A percentile compares a stretch with the other conserved stretches of the same genome.
Evolutionary conservation across 2,329 filamentous ascomycete species (phyloP).

Genomic region (Coniochaeta prunicola): DNA sequence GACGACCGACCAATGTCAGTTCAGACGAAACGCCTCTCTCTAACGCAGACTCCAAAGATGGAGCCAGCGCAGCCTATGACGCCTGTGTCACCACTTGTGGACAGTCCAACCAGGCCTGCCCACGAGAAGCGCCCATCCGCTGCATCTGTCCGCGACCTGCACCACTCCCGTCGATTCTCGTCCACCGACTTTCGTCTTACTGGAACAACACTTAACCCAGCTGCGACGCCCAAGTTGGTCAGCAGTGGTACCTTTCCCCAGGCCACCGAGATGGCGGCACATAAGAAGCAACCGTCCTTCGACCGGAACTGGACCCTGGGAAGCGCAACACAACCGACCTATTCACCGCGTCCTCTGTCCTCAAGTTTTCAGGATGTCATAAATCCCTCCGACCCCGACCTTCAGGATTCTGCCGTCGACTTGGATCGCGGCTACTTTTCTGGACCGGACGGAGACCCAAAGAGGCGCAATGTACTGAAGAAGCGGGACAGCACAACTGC

Average conservation of each 20-base stretch:
- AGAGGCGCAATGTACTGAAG: constrained; percentile 70
- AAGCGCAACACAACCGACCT: constrained; percentile 31
- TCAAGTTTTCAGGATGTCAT: constrained; percentile 40
- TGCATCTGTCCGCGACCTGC: constrained; percentile 72
- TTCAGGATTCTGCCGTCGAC: constrained; percentile 48
- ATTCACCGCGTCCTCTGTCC: constrained; percentile 38
- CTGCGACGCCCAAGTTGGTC: constrained; percentile 33
- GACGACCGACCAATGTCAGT: constrained; percentile 38
- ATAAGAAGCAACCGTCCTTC: constrained; percentile 63
- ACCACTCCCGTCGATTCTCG: constrained; percentile 81
- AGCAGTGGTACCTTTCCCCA: constrained; percentile 35
- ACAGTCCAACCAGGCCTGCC: constrained; percentile 38
- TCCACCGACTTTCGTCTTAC: constrained; percentile 65
- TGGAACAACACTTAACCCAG: constrained; percentile 22
- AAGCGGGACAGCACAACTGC: constrained; percentile 57
- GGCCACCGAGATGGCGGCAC: constrained; percentile 25
- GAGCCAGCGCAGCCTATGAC: constrained; percentile 32
- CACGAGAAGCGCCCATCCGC: constrained; percentile 64
- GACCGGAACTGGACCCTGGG: constrained; percentile 65
- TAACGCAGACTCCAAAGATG: constrained; percentile 41
- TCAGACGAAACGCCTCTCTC: constrained; percentile 40
- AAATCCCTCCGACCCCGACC: constrained; percentile 25
- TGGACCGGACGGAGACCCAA: constrained; percentile 72
- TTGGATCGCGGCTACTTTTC: constrained; percentile 91
- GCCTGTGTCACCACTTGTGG: constrained; percentile 31